phyloP scores from a whole-genome alignment of 2,329 filamentous ascomycete species.

The Colletotrichum sp. region DNA sequence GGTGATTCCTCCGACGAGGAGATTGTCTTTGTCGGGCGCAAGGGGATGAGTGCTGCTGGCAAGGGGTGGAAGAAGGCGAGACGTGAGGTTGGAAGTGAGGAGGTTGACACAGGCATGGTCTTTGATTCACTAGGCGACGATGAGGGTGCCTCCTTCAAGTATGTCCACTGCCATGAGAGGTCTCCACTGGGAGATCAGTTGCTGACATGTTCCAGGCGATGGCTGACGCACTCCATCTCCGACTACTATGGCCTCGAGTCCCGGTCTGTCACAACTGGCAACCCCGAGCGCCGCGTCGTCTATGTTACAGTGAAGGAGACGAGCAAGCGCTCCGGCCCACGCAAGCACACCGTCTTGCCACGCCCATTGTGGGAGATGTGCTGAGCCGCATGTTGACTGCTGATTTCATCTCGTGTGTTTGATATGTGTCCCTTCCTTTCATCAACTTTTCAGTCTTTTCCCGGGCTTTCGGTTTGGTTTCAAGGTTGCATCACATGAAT shows the following conservation, averaged over 20 bases:
- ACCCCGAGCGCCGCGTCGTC: slow-evolving; percentile 77
- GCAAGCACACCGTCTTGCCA: slow-evolving; percentile 49
- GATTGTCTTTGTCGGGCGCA: slow-evolving; percentile 84
- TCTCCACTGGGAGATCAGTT: neutral
- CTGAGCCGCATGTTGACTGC: slow-evolving; percentile 30
- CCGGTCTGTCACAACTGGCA: slow-evolving; percentile 76
- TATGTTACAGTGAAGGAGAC: slow-evolving; percentile 76
- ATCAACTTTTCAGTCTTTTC: neutral
- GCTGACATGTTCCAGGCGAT: slow-evolving; percentile 64
- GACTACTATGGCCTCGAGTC: slow-evolving; percentile 91
- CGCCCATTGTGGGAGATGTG: slow-evolving; percentile 69
- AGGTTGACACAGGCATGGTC: slow-evolving; percentile 68
- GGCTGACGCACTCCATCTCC: slow-evolving; percentile 91
- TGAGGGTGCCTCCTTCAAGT: slow-evolving; percentile 82
- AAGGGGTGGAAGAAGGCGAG: slow-evolving; percentile 52
- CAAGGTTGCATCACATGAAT: neutral
- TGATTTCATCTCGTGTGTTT: neutral
- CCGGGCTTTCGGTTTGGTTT: neutral
- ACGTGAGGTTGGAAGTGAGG: slow-evolving; percentile 62
- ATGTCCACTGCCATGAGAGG: slow-evolving; percentile 37
- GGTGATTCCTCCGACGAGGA: slow-evolving; percentile 70
- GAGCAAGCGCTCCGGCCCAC: slow-evolving; percentile 26
- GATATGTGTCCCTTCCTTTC: neutral
- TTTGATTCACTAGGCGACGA: slow-evolving; percentile 82
- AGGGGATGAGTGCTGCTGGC: slow-evolving; percentile 62